A percentile compares a stretch with the other conserved stretches of the same genome.
Conservation (phyloP, 1,284 basidiomycete species). For the Ustanciosporium gigantosporum region DNA sequence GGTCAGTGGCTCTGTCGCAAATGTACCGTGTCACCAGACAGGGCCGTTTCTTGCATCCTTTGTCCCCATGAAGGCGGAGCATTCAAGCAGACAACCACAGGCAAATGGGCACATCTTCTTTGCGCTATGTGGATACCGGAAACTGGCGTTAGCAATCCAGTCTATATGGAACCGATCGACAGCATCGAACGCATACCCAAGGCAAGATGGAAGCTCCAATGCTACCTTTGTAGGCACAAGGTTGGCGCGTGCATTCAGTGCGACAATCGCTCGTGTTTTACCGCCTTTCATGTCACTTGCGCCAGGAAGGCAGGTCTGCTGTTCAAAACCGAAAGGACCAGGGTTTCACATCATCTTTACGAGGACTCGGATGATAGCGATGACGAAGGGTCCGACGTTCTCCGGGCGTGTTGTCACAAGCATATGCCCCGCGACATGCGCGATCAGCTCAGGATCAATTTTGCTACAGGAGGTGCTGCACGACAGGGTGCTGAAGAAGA, state of each 20-base stretch:
- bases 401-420: slow-evolving; percentile 54
- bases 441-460: slow-evolving; percentile 34
- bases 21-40: slow-evolving; percentile 96
- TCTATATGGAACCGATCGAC: slow-evolving; percentile 98
- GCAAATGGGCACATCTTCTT: slow-evolving; percentile 93
- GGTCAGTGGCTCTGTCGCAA: slow-evolving; percentile 99
- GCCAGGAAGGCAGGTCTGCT: slow-evolving; percentile 67
- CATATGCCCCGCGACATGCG: slow-evolving; percentile 46
- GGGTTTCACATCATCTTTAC: slow-evolving; percentile 33
- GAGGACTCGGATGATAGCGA: slow-evolving; percentile 38
- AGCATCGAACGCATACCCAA: slow-evolving; percentile 86
- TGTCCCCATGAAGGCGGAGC: slow-evolving; percentile 97
- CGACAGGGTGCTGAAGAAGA: slow-evolving; percentile 19
- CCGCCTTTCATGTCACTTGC: slow-evolving; percentile 94
- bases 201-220: slow-evolving; percentile 86
- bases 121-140: slow-evolving; percentile 99
- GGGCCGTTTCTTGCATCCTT: slow-evolving; percentile 87
- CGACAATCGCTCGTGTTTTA: slow-evolving; percentile 84
- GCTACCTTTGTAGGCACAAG: slow-evolving; percentile 79
- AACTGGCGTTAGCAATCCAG: slow-evolving; percentile 87
- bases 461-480: no score
- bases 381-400: slow-evolving; percentile 32
- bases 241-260: slow-evolving; percentile 97
- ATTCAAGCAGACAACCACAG: slow-evolving; percentile 93
- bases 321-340: slow-evolving; percentile 40